A percentile compares a stretch with the other conserved stretches of the same genome.
These are phyloP conservation scores for Suhomyces bokatorum DNA, from an alignment of 1,139 yeast species.

Conservation along the genomic window DNA sequence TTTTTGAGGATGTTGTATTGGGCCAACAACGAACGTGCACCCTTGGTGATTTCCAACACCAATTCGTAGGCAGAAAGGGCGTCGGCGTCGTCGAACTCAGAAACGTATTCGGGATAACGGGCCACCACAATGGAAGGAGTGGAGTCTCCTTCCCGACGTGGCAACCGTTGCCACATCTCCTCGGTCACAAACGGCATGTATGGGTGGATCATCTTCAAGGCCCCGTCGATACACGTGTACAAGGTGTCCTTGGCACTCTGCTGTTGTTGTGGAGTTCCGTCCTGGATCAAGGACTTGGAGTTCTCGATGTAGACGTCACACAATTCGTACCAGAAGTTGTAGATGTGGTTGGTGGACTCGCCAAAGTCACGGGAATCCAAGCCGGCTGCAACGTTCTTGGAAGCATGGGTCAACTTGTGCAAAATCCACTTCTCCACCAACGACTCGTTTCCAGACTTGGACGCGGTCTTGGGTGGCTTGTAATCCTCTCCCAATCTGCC, in stretches of 20 bases:
- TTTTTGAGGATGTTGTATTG: slow-evolving; percentile 87
- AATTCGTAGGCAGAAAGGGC: slow-evolving; percentile 78
- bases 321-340: slow-evolving; percentile 93
- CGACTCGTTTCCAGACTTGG: slow-evolving; percentile 76
- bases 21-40: slow-evolving; percentile 87
- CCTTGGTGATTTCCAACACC: slow-evolving; percentile 82
- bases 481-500: slow-evolving; percentile 91
- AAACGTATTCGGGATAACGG: slow-evolving; percentile 66
- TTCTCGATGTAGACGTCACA: slow-evolving; percentile 98
- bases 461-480: slow-evolving; percentile 59
- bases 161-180: slow-evolving; percentile 98
- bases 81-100: slow-evolving; percentile 59
- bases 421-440: slow-evolving; percentile 96
- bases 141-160: slow-evolving; percentile 75
- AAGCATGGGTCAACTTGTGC: slow-evolving; percentile 75
- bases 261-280: slow-evolving; percentile 82
- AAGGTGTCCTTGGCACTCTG: slow-evolving; percentile 91
- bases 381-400: slow-evolving; percentile 62
- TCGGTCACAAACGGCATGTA: slow-evolving; percentile 97
- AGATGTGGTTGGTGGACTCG: slow-evolving; percentile 81
- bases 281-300: slow-evolving; percentile 88
- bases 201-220: slow-evolving; percentile 91
- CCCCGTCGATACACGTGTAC: slow-evolving; percentile 90
- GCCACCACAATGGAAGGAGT: slow-evolving; percentile 78
- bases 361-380: slow-evolving; percentile 87